phyloP scores from a whole-genome alignment of 441 rosid species.

The Arabidopsis lyrata region DNA sequence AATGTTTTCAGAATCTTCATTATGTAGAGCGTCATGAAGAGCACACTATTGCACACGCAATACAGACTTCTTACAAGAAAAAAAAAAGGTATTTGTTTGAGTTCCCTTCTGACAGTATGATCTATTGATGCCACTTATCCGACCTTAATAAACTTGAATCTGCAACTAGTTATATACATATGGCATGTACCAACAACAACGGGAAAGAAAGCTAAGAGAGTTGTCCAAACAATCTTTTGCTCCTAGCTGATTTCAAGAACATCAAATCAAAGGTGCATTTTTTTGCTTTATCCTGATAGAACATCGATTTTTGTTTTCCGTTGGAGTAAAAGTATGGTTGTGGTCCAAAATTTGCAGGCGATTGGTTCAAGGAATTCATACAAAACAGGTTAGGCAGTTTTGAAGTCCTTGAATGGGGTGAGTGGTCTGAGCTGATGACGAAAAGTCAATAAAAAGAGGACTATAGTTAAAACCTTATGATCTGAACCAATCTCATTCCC shows the following conservation, averaged over 20 bases:
- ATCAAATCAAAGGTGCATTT: conserved; percentile 85
- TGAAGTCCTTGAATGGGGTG: conserved; percentile 90
- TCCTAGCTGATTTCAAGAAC: conserved; percentile 90
- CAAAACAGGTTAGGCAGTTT: conserved; percentile 88
- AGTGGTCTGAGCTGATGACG: conserved; percentile 44
- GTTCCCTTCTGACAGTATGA: conserved; percentile 1
- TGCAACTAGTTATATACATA: conserved; percentile 70
- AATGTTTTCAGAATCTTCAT: conserved; percentile 96
- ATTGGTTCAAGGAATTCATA: conserved; percentile 93
- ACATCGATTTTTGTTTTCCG: conserved; percentile 13
- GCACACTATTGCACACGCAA: conserved; percentile 91
- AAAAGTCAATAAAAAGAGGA: not conserved
- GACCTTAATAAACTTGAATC: conserved; percentile 15
- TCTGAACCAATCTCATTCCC: not conserved
- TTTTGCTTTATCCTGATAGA: not conserved
- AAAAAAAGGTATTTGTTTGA: conserved; percentile 73
- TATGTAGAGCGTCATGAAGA: conserved; percentile 88
- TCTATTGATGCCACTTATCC: not conserved
- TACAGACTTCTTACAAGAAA: conserved; percentile 83
- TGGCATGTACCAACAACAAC: conserved; percentile 92
- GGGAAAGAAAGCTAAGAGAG: conserved; percentile 92
- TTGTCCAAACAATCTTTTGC: conserved; percentile 71
- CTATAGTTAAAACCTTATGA: not conserved
- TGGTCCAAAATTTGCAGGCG: conserved; percentile 53
- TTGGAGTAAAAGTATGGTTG: conserved; percentile 5